Conservation (phyloP, 345 rosid genomes). For the Garcia nutans region DNA sequence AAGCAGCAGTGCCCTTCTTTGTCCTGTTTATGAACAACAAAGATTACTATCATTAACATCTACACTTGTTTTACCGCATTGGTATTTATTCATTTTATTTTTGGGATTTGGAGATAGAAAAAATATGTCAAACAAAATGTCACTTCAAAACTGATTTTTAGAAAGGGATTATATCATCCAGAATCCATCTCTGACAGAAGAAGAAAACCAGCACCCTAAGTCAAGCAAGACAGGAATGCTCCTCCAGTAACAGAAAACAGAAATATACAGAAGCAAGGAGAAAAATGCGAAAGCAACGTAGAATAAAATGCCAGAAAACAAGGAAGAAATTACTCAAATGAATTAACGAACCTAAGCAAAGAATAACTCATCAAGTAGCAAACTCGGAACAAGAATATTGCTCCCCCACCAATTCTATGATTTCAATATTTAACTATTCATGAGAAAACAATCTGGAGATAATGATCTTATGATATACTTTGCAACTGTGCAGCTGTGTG, state of each 20-base stretch:
- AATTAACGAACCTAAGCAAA: background rate
- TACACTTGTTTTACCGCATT: background rate
- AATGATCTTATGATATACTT: background rate
- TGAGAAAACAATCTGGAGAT: background rate
- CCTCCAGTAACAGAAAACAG: background rate
- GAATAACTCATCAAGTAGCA: background rate
- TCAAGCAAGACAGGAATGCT: no score
- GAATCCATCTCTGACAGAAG: background rate
- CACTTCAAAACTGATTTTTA: background rate
- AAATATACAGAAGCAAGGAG: background rate
- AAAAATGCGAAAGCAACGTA: background rate
- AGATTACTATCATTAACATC: constrained; percentile 1
- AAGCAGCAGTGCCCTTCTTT: constrained; percentile 69
- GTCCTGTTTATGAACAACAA: constrained; percentile 47
- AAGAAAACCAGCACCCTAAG: background rate
- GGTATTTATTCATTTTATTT: background rate
- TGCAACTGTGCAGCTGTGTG: background rate
- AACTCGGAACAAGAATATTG: background rate
- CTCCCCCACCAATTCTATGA: background rate
- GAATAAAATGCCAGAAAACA: background rate
- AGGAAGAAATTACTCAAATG: background rate
- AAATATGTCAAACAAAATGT: background rate
- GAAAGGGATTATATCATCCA: background rate
- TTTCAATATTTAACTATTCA: background rate
- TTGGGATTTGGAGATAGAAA: background rate